A percentile compares a stretch with the other conserved stretches of the same genome.
Evolutionary conservation across 1,284 basidiomycete genomes (phyloP).

Genomic region (Moesziomyces sp.): DNA sequence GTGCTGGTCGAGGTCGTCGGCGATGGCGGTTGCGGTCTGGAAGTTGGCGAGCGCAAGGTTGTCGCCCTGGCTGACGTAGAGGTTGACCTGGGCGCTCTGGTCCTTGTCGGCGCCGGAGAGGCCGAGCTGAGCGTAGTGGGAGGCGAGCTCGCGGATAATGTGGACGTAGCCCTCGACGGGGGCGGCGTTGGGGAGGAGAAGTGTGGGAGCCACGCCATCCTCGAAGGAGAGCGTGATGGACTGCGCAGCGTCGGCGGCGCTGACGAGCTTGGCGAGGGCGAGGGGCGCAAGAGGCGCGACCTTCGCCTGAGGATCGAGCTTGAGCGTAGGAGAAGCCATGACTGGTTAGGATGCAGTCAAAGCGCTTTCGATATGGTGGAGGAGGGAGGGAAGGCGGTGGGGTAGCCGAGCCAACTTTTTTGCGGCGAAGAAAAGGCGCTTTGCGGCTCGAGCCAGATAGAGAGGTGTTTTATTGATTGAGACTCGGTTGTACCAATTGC

Average conservation of each 20-base stretch:
- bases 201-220: constrained; percentile 36
- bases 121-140: constrained; percentile 47
- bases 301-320: constrained; percentile 55
- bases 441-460: too few relatives aligned
- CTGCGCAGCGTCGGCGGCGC: constrained; percentile 21
- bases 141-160: constrained; percentile 57
- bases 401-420: neutral
- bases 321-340: constrained; percentile 47
- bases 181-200: constrained; percentile 30
- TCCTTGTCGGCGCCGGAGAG: constrained; percentile 54
- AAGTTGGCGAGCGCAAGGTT: constrained; percentile 54
- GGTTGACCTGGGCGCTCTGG: constrained; percentile 54
- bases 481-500: neutral
- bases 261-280: constrained; percentile 51
- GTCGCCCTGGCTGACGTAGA: constrained; percentile 52
- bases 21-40: constrained; percentile 51
- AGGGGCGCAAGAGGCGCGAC: constrained; percentile 54
- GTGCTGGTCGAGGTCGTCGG: constrained; percentile 64
- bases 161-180: constrained; percentile 51
- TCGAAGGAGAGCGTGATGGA: constrained; percentile 46
- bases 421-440: constrained; percentile 3
- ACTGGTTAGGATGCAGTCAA: constrained; percentile 2
- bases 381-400: neutral
- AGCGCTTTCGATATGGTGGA: constrained; percentile 12
- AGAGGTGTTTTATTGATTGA: constrained; percentile 6